Conservation (phyloP, 306 rosid genomes). For the Aeschynomene evenia region DNA sequence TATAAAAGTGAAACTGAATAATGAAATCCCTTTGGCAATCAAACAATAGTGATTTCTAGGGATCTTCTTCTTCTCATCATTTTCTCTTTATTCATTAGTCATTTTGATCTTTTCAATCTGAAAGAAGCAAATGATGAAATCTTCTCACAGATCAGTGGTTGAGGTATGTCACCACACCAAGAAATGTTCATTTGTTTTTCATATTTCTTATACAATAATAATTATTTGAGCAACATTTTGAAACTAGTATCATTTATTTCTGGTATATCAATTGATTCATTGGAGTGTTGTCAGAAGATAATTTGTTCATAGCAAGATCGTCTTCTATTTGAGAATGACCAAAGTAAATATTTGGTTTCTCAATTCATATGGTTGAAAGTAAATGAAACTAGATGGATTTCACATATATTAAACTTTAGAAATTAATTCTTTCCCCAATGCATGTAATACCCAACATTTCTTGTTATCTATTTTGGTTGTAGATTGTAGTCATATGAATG, state of each 20-base stretch:
- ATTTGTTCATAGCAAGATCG: background rate
- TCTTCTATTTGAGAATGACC: background rate
- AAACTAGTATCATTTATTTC: background rate
- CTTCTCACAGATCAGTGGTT: background rate
- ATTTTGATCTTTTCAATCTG: background rate
- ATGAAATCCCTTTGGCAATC: background rate
- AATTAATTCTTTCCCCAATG: background rate
- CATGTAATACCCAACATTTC: background rate
- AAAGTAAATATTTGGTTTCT: background rate
- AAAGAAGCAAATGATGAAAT: slow-evolving; percentile 7
- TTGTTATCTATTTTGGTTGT: background rate
- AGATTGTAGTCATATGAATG: background rate
- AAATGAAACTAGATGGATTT: background rate
- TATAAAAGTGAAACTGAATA: slow-evolving; percentile 18
- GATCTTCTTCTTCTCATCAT: background rate
- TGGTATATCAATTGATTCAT: background rate
- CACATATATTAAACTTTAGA: background rate
- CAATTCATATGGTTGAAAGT: background rate
- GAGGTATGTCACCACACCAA: slow-evolving; percentile 4
- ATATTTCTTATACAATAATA: background rate
- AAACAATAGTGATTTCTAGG: background rate
- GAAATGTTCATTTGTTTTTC: background rate
- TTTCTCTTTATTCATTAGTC: background rate
- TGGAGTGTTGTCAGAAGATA: background rate
- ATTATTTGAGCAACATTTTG: background rate